Evolutionary conservation across 2,329 filamentous ascomycete species (phyloP), one percentile per base, ranked within the genome.

Genomic region (Huntiella savannae): DNA sequence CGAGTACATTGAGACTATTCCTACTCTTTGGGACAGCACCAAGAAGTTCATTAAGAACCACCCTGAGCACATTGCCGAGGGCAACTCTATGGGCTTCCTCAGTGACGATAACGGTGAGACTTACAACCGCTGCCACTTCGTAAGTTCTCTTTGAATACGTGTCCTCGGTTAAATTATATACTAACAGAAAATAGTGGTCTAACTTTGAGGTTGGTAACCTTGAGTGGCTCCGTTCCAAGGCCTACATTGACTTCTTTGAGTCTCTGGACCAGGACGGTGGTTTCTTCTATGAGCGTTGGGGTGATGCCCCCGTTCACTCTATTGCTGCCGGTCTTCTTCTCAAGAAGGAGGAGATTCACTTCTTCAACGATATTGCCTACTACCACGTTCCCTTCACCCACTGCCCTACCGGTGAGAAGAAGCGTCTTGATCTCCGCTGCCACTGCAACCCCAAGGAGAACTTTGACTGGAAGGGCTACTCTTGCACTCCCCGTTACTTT

Each of bases 381-480:
- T 95, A 86, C 64, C 91, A 98, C 60, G 82, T 95, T 17, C 91
- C 91, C 16, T 98, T 98, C 61, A 96, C 87, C 4, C 91, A 98
- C 64, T 98, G 91, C 63, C 91, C 91, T 2, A 94, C 86, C 0
- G 82, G 81, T 46, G 85, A 96, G 64, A 73, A 94, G 64, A 76
- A 73, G 46, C 77, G 87, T 53, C 62, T 87, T 47, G 80, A 94
- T 54, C 75, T 88, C 54, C 87, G 83, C 60, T 98, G 91, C 63
- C 81, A 87, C 63, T 98, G 91, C 66, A 86, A 98, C 58, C 88
- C 91, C 5, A 79, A 80, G 57, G 83, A 96, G 50, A 98, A 98
- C 68, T 98, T 98, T 69, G 91, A 98, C 64, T 98, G 92, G 92
- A 95, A 94, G 64, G 82, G 83, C 45, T 96, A 95, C 62, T 94